These are phyloP conservation scores for Dunaliella primolecta DNA, from an alignment of 139 green algal species.

Conservation along the genomic window DNA sequence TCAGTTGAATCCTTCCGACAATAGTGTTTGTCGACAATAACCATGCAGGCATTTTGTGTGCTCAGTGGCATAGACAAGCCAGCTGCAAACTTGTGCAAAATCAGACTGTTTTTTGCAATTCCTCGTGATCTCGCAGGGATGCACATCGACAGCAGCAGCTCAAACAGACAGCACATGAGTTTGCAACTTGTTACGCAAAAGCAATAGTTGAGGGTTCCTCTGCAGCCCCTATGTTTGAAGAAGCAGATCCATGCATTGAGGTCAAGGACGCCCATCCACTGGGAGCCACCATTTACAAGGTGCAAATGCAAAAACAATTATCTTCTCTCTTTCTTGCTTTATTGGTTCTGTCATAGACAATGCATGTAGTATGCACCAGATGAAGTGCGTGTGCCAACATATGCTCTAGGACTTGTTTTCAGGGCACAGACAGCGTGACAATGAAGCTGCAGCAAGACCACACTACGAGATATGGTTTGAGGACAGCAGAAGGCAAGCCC, in stretches of 20 bases:
- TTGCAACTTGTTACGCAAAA: no score
- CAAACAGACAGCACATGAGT: no score
- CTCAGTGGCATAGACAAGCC: no score
- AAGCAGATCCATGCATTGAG: neutral
- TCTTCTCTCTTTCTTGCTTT: neutral
- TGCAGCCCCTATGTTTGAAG: no score
- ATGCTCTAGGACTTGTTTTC: neutral
- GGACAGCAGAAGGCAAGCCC: neutral
- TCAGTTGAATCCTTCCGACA: no score
- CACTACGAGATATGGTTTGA: neutral
- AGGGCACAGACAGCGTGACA: neutral
- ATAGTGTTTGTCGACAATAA: no score
- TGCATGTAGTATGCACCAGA: neutral
- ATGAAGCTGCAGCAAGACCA: neutral
- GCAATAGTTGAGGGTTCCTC: no score
- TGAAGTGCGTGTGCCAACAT: neutral
- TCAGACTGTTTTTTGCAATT: neutral
- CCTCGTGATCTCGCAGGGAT: no score
- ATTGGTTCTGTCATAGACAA: neutral
- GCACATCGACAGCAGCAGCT: no score
- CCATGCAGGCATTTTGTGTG: no score
- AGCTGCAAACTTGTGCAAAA: neutral
- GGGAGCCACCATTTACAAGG: neutral
- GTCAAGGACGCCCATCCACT: neutral
- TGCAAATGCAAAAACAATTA: neutral